These are phyloP conservation scores for Saccharum officinarum DNA, from an alignment of 176 grass and related monocot genomes.

Conservation along the genomic window DNA sequence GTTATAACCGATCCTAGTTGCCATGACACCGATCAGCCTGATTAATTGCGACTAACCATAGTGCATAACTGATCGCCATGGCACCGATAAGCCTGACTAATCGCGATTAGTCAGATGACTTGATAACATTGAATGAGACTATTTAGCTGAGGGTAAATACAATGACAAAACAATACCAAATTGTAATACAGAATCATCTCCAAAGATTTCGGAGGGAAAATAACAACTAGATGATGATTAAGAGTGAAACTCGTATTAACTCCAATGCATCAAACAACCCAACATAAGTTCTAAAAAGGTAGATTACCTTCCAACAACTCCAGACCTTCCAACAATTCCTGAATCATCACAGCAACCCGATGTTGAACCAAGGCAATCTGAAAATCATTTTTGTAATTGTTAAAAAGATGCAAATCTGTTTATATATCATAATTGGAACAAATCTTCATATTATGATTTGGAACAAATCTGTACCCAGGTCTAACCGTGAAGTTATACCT, in stretches of 20 bases:
- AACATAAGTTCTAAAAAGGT: background rate
- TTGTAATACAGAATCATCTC: no score
- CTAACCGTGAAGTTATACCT: background rate
- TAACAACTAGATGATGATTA: background rate
- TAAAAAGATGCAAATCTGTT: background rate
- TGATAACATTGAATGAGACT: background rate
- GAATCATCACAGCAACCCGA: background rate
- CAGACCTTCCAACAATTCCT: background rate
- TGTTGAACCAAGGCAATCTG: background rate
- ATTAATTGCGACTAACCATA: no score
- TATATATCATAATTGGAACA: background rate
- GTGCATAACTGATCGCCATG: no score
- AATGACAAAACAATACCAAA: background rate
- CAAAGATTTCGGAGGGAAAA: background rate
- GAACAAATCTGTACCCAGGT: background rate
- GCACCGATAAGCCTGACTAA: no score
- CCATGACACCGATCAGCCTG: no score
- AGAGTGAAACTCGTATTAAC: background rate
- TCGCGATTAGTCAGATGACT: no score
- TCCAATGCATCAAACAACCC: background rate
- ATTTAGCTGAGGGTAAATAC: background rate
- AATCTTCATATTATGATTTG: background rate
- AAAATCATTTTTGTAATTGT: background rate
- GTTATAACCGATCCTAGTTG: no score
- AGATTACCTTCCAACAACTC: background rate